A percentile compares a stretch with the other conserved stretches of the same genome.
These are phyloP conservation scores for Sodiomyces alkalinus DNA, from an alignment of 2,329 filamentous ascomycete species.

Conservation along the genomic window DNA sequence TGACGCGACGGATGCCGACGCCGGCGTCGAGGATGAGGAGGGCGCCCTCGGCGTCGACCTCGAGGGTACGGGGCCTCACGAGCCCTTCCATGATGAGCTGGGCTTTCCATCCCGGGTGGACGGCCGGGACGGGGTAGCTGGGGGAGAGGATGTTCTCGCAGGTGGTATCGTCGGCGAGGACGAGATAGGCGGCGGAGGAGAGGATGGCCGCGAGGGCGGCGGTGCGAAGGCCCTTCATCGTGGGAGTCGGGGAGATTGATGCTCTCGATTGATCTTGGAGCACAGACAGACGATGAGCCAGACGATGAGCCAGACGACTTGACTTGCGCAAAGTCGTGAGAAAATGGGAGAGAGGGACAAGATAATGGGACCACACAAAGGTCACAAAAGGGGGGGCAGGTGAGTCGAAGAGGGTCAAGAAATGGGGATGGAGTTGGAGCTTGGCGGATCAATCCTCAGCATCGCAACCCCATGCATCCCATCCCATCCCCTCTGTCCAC, in stretches of 20 bases:
- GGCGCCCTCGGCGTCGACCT: slow-evolving; percentile 28
- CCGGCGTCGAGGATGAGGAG: slow-evolving; percentile 29
- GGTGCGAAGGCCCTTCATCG: slow-evolving; percentile 4
- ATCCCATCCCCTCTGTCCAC: no score
- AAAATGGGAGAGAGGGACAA: neutral
- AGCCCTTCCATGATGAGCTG: slow-evolving; percentile 26
- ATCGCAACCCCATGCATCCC: no score
- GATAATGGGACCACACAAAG: no score
- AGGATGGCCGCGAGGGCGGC: slow-evolving; percentile 1
- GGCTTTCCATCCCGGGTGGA: slow-evolving; percentile 27
- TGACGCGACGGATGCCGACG: slow-evolving; percentile 24
- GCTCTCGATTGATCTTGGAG: no score
- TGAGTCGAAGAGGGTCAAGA: neutral
- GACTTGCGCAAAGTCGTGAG: neutral
- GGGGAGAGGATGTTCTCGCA: slow-evolving; percentile 21
- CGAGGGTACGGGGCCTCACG: slow-evolving; percentile 25
- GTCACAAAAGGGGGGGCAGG: neutral
- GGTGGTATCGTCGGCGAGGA: slow-evolving; percentile 3
- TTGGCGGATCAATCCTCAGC: no score
- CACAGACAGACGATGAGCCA: no score
- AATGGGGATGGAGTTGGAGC: no score
- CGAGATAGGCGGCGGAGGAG: slow-evolving; percentile 3
- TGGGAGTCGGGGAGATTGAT: neutral
- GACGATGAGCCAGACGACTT: no score
- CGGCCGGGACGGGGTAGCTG: slow-evolving; percentile 19